phyloP scores from a whole-genome alignment of 257 asterid species.

The Solanum megistacrolobum region DNA sequence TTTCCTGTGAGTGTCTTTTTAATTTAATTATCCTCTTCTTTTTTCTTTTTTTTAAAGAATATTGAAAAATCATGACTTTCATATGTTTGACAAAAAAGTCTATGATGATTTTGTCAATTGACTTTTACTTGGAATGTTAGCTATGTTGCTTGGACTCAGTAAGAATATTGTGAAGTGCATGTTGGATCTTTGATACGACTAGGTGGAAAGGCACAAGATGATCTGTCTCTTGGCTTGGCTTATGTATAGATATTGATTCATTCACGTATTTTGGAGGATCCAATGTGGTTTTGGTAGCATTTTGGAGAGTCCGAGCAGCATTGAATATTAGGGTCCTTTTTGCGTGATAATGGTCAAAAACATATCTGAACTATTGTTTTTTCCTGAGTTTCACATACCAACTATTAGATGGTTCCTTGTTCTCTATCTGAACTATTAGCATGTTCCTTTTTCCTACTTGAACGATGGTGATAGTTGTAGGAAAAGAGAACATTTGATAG shows the following conservation, averaged over 20 bases:
- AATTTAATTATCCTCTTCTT: background rate
- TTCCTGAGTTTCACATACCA: background rate
- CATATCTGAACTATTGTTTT: background rate
- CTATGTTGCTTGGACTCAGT: background rate
- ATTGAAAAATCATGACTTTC: background rate
- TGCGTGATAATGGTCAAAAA: background rate
- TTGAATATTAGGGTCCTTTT: background rate
- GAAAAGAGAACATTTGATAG: background rate
- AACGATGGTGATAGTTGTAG: background rate
- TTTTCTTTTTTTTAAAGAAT: background rate
- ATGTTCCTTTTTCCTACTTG: no score
- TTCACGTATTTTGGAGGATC: background rate
- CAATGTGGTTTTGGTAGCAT: background rate
- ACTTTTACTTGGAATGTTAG: background rate
- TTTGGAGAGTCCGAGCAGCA: background rate
- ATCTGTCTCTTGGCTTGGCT: background rate
- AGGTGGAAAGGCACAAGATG: background rate
- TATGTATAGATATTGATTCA: background rate
- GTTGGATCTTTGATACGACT: background rate
- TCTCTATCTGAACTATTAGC: background rate
- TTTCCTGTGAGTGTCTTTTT: constrained; percentile 43
- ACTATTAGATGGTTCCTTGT: background rate
- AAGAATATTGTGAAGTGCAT: background rate
- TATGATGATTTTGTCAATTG: background rate
- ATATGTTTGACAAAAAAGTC: background rate